phyloP scores from a whole-genome alignment of 352 stramenopile species.

The Phytophthora niederhauseri region DNA sequence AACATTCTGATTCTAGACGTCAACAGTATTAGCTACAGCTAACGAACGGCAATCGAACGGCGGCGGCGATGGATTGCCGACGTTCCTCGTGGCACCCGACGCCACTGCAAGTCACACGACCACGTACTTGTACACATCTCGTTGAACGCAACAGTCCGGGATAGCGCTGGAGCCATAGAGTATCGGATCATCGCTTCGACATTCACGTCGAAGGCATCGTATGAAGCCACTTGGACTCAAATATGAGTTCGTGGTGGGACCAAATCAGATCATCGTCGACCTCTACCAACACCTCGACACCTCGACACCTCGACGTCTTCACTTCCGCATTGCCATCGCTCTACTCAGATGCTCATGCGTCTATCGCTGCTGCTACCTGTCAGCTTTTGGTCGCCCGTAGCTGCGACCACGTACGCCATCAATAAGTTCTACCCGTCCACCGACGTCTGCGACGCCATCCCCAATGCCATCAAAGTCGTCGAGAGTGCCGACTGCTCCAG shows the following conservation, averaged over 20 bases:
- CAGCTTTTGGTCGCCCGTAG: neutral
- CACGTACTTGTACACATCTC: neutral
- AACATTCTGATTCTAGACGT: no score
- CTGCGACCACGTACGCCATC: neutral
- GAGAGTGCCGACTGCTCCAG: neutral
- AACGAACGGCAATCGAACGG: no score
- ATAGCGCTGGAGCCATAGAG: neutral
- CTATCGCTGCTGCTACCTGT: neutral
- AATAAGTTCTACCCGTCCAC: neutral
- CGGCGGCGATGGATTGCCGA: no score
- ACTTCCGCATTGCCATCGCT: neutral
- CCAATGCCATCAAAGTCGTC: neutral
- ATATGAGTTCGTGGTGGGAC: neutral
- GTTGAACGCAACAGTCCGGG: neutral
- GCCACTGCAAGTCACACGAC: neutral
- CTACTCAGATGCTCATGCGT: neutral
- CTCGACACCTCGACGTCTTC: neutral
- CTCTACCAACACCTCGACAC: neutral
- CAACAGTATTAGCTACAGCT: no score
- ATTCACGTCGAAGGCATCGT: neutral
- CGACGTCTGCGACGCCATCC: neutral
- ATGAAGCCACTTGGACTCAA: neutral
- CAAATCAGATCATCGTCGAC: neutral
- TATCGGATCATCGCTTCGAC: neutral
- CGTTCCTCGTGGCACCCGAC: no score